Conservation (phyloP, 2,329 filamentous ascomycete species). For the Neurospora sp. region DNA sequence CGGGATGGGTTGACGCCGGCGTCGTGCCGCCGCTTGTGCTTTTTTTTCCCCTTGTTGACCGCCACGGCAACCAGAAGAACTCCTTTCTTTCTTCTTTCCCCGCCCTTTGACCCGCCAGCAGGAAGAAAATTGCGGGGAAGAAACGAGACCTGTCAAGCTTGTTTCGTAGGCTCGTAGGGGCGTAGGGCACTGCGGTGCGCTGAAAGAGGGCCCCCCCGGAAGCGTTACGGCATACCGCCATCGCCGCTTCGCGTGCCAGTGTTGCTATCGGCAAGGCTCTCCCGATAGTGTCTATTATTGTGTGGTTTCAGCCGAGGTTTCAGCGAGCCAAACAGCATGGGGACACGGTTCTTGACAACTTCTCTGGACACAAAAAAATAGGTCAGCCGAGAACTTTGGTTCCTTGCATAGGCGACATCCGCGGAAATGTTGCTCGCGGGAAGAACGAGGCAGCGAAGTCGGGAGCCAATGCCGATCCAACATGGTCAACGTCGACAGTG, state of each 20-base stretch:
- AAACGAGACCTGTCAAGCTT: background rate
- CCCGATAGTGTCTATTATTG: background rate
- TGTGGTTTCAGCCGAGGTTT: background rate
- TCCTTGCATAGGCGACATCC: conserved; percentile 7
- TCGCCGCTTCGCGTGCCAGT: background rate
- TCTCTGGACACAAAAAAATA: background rate
- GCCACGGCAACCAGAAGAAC: background rate
- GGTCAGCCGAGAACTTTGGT: background rate
- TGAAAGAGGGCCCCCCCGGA: background rate
- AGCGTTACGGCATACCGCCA: background rate
- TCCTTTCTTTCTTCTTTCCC: background rate
- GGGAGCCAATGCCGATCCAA: background rate
- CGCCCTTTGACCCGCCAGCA: background rate
- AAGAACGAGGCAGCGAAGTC: background rate
- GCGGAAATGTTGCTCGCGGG: conserved; percentile 18
- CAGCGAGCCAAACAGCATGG: background rate
- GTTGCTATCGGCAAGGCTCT: background rate
- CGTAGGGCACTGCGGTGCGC: background rate
- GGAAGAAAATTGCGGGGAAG: background rate
- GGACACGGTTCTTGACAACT: background rate
- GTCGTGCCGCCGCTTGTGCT: background rate
- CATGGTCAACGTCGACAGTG: background rate
- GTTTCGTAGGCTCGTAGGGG: background rate
- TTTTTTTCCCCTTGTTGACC: background rate
- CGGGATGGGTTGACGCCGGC: background rate